Base-by-base conservation (phyloP, 2,329 filamentous ascomycete genomes). In the Mycosphaerella sp. region DNA sequence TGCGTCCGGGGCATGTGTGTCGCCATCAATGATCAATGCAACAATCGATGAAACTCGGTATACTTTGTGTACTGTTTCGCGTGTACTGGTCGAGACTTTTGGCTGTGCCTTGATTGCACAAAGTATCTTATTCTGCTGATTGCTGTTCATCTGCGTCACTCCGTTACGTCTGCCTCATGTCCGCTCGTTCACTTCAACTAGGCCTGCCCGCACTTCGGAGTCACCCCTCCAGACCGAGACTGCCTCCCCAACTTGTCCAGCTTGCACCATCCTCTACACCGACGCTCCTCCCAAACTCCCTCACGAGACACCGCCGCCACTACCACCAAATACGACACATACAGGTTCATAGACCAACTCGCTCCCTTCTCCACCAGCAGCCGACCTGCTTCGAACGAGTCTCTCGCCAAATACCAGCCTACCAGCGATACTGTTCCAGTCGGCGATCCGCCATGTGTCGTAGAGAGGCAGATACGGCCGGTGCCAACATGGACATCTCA, bases 371-470 rank as follows among this genome's bases (percentile, higher is more conserved):
- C 45, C 12, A 41, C 43, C 46, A 34, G 18, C 43, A 12, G 14
- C 48, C 37, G 41, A 35, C 41, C 7, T 44, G 37, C 30, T 43
- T 37, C 44, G 14, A 28, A 32, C 39, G 47, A 40, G 45, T 49
- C 45, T 40, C 43, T 17, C 47, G 40, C 36, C 42, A 40, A 8
- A 44, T 32, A 3, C 30, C 36, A 30, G 44, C 44, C 16, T 40
- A 44, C 40, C 56, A 56, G 51, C 76, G 85, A 67, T 71, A 84
- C 69, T 93, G 87, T 71, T 91, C 87, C 48, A 86, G 85, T 71
- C 80, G 84, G 72, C 79, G 85, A 73, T 78, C 74, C 70, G 56
- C 46, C 49, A 91, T 90, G 83, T 87, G 85, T 71, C 80, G 79
- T 68, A 73, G 75, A 62, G 80, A 79, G 58, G 71, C 70, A 43